A percentile compares a stretch with the other conserved stretches of the same genome.
Evolutionary conservation across 2,329 filamentous ascomycete species (phyloP).

Genomic region (Cercospora zeae-maydis): DNA sequence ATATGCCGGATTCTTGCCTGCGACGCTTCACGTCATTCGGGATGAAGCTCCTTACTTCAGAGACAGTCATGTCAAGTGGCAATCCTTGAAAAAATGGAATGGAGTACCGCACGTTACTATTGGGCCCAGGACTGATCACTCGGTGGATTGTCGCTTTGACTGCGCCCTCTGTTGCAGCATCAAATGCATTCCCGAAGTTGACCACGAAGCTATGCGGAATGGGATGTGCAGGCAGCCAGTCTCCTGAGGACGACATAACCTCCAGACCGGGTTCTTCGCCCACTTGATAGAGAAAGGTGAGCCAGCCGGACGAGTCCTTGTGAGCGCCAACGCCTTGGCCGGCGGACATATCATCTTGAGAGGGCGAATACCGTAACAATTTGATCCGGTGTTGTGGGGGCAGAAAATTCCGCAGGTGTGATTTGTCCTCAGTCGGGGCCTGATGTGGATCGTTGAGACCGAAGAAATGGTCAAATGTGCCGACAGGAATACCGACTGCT

Average conservation of each 20-base stretch:
- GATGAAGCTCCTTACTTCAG: conserved; percentile 39
- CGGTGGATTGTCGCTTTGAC: conserved; percentile 53
- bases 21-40: conserved; percentile 28
- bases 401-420: conserved; percentile 20
- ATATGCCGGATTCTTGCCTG: conserved; percentile 15
- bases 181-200: conserved; percentile 58
- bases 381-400: conserved; percentile 57
- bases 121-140: conserved; percentile 27
- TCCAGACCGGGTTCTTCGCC: conserved; percentile 53
- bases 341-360: conserved; percentile 7
- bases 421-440: neutral
- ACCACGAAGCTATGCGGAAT: conserved; percentile 54
- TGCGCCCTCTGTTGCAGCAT: conserved; percentile 54
- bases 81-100: conserved; percentile 42
- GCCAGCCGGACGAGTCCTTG: conserved; percentile 62
- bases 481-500: conserved; percentile 50
- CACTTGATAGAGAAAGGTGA: conserved; percentile 61
- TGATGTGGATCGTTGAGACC: conserved; percentile 22
- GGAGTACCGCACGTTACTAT: conserved; percentile 30
- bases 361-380: conserved; percentile 53
- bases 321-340: conserved; percentile 59
- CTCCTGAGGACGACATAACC: conserved; percentile 48
- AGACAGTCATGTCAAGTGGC: conserved; percentile 39
- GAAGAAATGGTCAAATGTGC: conserved; percentile 51
- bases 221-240: conserved; percentile 51